Percentiles rank a stretch among this genome's conserved stretches.
Conservation (phyloP, 2,329 filamentous ascomycete genomes). For the Penicillium frequentans region DNA sequence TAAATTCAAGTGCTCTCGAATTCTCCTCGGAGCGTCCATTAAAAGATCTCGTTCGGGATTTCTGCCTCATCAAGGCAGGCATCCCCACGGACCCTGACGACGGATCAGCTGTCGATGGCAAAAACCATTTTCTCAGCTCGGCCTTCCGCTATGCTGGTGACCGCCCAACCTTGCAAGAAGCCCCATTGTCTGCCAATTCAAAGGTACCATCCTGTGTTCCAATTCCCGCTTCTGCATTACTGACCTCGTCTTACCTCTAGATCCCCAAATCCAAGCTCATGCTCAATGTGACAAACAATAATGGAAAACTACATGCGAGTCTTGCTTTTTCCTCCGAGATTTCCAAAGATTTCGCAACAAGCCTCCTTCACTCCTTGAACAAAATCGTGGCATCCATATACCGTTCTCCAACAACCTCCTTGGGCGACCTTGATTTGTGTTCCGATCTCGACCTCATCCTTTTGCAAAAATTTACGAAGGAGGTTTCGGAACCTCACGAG, state of each 20-base stretch:
- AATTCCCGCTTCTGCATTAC: no score
- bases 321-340: neutral
- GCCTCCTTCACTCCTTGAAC: slow-evolving; percentile 13
- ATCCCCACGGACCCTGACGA: neutral
- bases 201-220: neutral
- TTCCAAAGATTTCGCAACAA: slow-evolving; percentile 5
- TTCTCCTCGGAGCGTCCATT: neutral
- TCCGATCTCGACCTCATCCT: slow-evolving; percentile 8
- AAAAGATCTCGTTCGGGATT: neutral
- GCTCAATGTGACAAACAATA: neutral
- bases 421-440: slow-evolving; percentile 10
- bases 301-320: neutral
- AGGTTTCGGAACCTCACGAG: slow-evolving; percentile 6
- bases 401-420: neutral
- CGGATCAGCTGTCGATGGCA: neutral
- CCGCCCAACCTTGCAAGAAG: neutral
- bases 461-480: slow-evolving; percentile 11
- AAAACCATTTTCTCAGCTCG: neutral
- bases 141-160: neutral
- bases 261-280: neutral
- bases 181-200: neutral
- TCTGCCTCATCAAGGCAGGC: neutral
- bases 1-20: neutral
- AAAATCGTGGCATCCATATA: slow-evolving; percentile 10
- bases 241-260: neutral